Evolutionary conservation across 805 yeast genomes (phyloP), one percentile per base, ranked within the genome.

Genomic region (Starmera amethionina): DNA sequence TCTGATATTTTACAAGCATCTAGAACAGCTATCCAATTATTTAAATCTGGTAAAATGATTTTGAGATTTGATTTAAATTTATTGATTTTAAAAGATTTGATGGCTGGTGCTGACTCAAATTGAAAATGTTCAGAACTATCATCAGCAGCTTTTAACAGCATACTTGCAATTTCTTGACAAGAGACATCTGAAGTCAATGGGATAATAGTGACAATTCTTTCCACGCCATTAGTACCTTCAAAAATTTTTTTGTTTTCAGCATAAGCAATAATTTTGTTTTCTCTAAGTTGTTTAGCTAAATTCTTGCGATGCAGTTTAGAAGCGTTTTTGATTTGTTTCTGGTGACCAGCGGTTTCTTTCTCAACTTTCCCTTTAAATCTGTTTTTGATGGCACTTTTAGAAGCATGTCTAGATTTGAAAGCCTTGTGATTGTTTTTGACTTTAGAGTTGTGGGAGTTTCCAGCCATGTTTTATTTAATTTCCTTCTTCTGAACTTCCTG

Each of bases 1-100:
- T 93, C 98, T 0, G 97, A 80, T 6, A 85, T 76, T 55, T 85
- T 85, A 15, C 94, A 86, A 30, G 94, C 82, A 62, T 93, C 97
- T 42, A 93, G 58, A 29, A 93, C 70, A 15, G 82, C 67, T 31
- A 85, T 59, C 39, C 88, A 71, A 55, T 82, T 75, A 39, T 64
- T 55, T 65, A 73, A 73, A 50, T 83, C 80, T 2, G 95, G 95
- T 18, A 87, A 72, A 39, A 89, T 67, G 42, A 75, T 62, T 55
- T 85, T 83, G 44, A 93, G 55, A 50, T 74, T 78, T 38, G 90
- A 73, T 59, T 82, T 84, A 63, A 84, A 93, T 43, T 87, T 75
- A 19, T 69, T 65, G 18, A 86, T 65, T 42, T 62, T 67, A 13
- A 79, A 56, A 12, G 73, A 64, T 25, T 69, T 68, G 1, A 82